Percentiles rank a stretch among this genome's conserved stretches.
These are phyloP conservation scores for Suhomyces prunicola DNA, from an alignment of 805 yeast species.

Conservation along the genomic window DNA sequence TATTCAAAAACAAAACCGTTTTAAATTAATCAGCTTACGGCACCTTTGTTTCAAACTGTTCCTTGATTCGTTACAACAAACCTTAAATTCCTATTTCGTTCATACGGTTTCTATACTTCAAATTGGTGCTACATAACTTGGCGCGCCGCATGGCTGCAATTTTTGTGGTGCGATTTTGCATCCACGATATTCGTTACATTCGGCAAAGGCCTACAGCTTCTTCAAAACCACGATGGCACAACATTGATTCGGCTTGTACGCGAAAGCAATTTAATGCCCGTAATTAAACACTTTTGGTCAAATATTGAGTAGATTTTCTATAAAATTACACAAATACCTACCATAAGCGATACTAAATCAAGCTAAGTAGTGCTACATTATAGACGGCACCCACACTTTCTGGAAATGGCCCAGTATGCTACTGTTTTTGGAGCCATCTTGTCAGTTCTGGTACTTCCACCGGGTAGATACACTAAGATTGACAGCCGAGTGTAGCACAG, in stretches of 20 bases:
- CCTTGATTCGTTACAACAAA: neutral
- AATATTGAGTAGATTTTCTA: neutral
- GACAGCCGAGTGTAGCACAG: too few species aligned
- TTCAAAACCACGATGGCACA: too few species aligned
- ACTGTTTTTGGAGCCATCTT: neutral
- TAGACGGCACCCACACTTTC: neutral
- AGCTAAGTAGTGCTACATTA: neutral
- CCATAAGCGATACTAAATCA: neutral
- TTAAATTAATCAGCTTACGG: too few species aligned
- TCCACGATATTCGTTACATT: neutral
- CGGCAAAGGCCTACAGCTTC: neutral
- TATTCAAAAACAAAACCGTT: too few species aligned
- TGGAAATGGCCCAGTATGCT: neutral
- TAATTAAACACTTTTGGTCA: neutral
- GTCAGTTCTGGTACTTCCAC: too few species aligned
- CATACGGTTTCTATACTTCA: neutral
- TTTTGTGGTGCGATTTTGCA: neutral
- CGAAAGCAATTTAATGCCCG: neutral
- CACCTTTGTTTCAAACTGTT: too few species aligned
- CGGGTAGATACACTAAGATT: too few species aligned
- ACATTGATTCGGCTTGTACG: neutral
- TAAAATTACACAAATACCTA: neutral
- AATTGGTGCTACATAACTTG: neutral
- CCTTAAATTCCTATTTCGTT: too few species aligned
- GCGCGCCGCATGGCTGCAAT: neutral